phyloP scores from a whole-genome alignment of 2,329 filamentous ascomycete species.

The Helminthosporium solani region DNA sequence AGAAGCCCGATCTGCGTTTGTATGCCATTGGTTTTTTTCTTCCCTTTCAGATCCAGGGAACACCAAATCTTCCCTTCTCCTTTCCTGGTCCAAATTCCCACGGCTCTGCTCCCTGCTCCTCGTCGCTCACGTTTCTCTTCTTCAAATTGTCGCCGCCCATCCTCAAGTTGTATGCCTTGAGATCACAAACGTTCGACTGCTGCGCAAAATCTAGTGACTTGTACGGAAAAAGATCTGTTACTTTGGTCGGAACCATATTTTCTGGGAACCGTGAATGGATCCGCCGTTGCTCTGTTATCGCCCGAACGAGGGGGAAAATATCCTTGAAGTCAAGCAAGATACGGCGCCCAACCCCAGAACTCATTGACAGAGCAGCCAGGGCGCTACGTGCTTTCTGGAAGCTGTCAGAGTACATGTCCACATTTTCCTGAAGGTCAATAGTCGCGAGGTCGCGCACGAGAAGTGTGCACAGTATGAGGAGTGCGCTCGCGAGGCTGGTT shows the following conservation, averaged over 20 bases:
- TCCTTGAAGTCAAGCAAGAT: slow-evolving; percentile 23
- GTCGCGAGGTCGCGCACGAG: slow-evolving; percentile 15
- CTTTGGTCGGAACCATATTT: slow-evolving; percentile 10
- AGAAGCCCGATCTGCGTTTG: no score
- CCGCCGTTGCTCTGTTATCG: slow-evolving; percentile 3
- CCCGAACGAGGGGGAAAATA: slow-evolving; percentile 12
- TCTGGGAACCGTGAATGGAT: background rate
- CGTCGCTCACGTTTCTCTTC: no score
- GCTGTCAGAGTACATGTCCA: slow-evolving; percentile 8
- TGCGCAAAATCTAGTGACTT: slow-evolving; percentile 18
- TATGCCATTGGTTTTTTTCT: no score
- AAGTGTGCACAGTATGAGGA: slow-evolving; percentile 23
- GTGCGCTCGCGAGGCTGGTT: slow-evolving; percentile 17
- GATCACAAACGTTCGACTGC: slow-evolving; percentile 3
- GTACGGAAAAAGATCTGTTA: slow-evolving; percentile 27
- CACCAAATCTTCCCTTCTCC: slow-evolving; percentile 7
- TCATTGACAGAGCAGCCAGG: slow-evolving; percentile 16
- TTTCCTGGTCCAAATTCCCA: slow-evolving; percentile 9
- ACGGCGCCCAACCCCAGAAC: slow-evolving; percentile 19
- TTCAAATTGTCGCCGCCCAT: no score
- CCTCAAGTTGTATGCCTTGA: no score
- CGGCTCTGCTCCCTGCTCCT: slow-evolving; percentile 1
- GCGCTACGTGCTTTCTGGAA: slow-evolving; percentile 16
- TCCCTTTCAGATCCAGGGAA: slow-evolving; percentile 15
- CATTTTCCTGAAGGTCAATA: slow-evolving; percentile 7